phyloP scores from a whole-genome alignment of 176 grass and related monocot species.

The Thinopyrum elongatum region DNA sequence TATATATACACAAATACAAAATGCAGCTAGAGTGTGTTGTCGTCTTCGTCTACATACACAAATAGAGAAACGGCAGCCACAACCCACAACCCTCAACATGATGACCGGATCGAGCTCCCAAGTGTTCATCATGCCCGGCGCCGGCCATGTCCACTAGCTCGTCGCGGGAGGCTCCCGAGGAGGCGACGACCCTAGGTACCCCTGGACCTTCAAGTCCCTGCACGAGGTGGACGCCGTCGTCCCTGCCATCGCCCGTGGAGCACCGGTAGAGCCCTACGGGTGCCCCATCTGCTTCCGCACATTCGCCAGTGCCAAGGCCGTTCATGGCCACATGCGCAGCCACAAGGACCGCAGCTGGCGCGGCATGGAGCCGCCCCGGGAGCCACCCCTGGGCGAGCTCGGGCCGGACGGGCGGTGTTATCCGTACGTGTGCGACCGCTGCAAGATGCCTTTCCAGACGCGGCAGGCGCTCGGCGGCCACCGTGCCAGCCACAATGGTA shows the following conservation, averaged over 20 bases:
- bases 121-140: constrained; percentile 8
- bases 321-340: constrained; percentile 58
- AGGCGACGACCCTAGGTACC: constrained; percentile 11
- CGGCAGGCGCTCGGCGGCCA: constrained; percentile 75
- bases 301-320: constrained; percentile 39
- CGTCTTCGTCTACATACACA: background rate
- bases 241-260: background rate
- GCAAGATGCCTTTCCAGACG: constrained; percentile 36
- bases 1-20: background rate
- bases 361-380: constrained; percentile 47
- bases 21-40: background rate
- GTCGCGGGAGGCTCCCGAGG: background rate
- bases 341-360: constrained; percentile 45
- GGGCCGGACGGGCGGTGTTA: background rate
- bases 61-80: background rate
- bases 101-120: background rate
- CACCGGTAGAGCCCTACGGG: background rate
- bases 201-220: background rate
- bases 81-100: background rate
- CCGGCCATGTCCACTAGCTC: background rate
- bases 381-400: background rate
- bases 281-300: constrained; percentile 44
- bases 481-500: constrained; percentile 68
- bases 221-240: constrained; percentile 13
- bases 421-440: constrained; percentile 37